Base-by-base conservation (phyloP, 2,329 filamentous ascomycete species). In the Pseudocercospora vitis region DNA sequence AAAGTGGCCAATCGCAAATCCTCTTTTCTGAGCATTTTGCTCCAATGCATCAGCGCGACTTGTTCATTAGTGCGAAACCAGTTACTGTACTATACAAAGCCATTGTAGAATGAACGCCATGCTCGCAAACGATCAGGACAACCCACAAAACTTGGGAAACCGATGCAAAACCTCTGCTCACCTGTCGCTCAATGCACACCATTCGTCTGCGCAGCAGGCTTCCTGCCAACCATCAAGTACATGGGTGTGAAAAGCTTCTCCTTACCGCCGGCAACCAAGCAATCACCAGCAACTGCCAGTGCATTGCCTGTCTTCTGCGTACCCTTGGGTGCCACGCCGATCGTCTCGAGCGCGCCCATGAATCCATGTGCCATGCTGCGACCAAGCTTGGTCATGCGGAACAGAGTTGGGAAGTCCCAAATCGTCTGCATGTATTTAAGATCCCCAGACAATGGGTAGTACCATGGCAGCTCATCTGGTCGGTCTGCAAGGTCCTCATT, bases 231-330 rank as follows among this genome's bases (percentile, higher is more conserved):
- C 89, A 96, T 96, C 69, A 97, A 79, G 77, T 96, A 96, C 92
- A 97, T 97, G 52, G 92, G 92, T 0, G 92, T 97, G 76, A 97
- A 97, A 14, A 97, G 82, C 73, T 95, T 88, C 77, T 92, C 81
- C 71, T 84, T 83, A 29, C 85, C 92, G 74, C 92, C 92, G 46
- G 88, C 89, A 19, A 96, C 91, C 48, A 97, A 78, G 66, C 84
- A 88, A 73, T 96, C 92, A 7, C 83, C 91, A 31, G 89, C 91
- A 54, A 85, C 69, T 4, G 88, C 91, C 65, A 97, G 76, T 66
- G 88, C 91, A 74, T 96, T 88, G 8, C 91, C 92, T 12, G 91
- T 96, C 84, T 96, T 96, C 76, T 90, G 89, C 37, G 91, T 95
- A 44, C 92, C 92, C 50, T 76, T 78, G 29, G 92, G 92, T n/a